Conservation (phyloP, 441 rosid genomes). For the Biscutella laevigata region DNA sequence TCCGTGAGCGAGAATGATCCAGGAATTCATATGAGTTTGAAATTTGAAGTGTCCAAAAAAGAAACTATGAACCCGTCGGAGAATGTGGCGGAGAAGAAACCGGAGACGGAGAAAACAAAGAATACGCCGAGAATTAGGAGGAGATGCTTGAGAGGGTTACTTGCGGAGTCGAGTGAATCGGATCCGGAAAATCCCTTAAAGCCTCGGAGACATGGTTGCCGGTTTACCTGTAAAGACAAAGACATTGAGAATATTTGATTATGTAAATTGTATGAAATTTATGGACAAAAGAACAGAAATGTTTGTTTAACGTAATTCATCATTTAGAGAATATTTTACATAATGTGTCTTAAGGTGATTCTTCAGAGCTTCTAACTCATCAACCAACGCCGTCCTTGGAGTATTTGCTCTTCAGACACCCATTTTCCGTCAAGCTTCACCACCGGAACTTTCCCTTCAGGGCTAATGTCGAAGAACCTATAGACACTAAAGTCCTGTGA, state of each 20-base stretch:
- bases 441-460: conserved; percentile 81
- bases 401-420: conserved; percentile 78
- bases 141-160: conserved; percentile 70
- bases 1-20: conserved; percentile 52
- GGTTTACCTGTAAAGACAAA: conserved; percentile 39
- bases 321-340: too few species aligned
- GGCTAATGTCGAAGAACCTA: conserved; percentile 74
- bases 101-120: conserved; percentile 37
- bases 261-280: background rate
- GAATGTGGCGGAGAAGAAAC: conserved; percentile 23
- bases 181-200: conserved; percentile 57
- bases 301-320: too few species aligned
- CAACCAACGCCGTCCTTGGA: conserved; percentile 59
- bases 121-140: conserved; percentile 53
- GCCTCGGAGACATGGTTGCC: conserved; percentile 69
- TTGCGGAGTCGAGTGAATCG: conserved; percentile 66
- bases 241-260: conserved; percentile 27
- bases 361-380: conserved; percentile 64
- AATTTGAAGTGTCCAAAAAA: conserved; percentile 21
- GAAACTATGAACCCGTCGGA: conserved; percentile 3
- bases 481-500: background rate
- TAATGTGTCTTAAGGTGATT: conserved; percentile 57
- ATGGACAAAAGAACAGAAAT: too few species aligned
- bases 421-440: conserved; percentile 74
- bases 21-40: conserved; percentile 51